Evolutionary conservation across 2,329 filamentous ascomycete species (phyloP).

Genomic region (Hymenoscyphus infarciens): DNA sequence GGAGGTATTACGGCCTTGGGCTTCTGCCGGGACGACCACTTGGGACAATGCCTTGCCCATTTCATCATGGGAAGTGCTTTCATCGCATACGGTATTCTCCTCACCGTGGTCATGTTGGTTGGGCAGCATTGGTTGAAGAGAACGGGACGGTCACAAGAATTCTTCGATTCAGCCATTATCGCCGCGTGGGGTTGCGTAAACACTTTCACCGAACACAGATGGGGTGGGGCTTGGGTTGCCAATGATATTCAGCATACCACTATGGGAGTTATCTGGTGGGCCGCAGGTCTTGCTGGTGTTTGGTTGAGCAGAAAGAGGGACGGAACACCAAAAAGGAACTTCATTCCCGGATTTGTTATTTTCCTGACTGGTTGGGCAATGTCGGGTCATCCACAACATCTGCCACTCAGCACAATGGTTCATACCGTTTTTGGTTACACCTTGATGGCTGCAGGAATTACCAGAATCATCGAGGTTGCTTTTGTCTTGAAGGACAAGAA

Average conservation of each 20-base stretch:
- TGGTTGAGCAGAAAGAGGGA: slow-evolving; percentile 86
- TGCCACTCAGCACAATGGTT: slow-evolving; percentile 81
- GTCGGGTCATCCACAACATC: slow-evolving; percentile 82
- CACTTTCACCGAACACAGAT: slow-evolving; percentile 95
- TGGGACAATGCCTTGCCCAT: slow-evolving; percentile 90
- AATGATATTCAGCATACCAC: slow-evolving; percentile 97
- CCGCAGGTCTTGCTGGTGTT: slow-evolving; percentile 81
- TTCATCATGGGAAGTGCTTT: slow-evolving; percentile 99
- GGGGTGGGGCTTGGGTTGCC: slow-evolving; percentile 83
- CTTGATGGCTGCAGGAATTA: slow-evolving; percentile 82
- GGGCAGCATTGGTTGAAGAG: slow-evolving; percentile 83
- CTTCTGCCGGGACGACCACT: slow-evolving; percentile 87
- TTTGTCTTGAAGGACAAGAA: slow-evolving; percentile 77
- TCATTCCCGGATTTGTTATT: slow-evolving; percentile 88
- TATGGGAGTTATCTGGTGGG: slow-evolving; percentile 99
- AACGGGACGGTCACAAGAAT: slow-evolving; percentile 87
- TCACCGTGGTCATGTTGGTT: slow-evolving; percentile 82
- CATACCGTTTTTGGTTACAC: slow-evolving; percentile 92
- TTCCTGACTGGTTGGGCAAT: slow-evolving; percentile 93
- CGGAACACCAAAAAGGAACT: slow-evolving; percentile 84
- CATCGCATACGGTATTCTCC: slow-evolving; percentile 84
- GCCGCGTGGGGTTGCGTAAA: slow-evolving; percentile 96
- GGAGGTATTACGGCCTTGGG: slow-evolving; percentile 89
- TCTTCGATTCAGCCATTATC: slow-evolving; percentile 90
- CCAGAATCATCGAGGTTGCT: slow-evolving; percentile 84